These are phyloP conservation scores for Suillus alpinus DNA, from an alignment of 768 basidiomycete species.

Conservation along the genomic window DNA sequence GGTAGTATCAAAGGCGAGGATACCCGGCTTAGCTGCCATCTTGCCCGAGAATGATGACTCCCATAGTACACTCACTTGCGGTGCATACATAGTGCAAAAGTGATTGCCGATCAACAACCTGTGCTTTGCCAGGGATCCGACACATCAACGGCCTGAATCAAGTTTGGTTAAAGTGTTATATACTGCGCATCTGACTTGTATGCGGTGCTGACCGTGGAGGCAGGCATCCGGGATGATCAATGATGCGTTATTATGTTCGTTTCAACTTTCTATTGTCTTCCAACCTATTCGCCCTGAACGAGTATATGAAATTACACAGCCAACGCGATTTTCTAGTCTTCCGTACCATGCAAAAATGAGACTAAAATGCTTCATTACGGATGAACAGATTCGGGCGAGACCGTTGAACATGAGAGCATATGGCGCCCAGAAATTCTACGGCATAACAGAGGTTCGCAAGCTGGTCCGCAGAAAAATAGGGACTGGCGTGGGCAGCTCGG, in stretches of 20 bases:
- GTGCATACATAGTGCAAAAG: neutral
- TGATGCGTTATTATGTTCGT: neutral
- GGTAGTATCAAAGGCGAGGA: neutral
- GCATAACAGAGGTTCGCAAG: neutral
- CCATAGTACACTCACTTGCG: neutral
- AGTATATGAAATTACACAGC: neutral
- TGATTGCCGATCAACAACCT: constrained; percentile 1
- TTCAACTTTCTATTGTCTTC: neutral
- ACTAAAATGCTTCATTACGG: neutral
- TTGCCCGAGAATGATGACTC: neutral
- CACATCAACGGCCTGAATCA: neutral
- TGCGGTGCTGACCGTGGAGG: neutral
- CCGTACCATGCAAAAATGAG: neutral
- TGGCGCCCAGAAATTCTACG: neutral
- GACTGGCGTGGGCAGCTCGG: neutral
- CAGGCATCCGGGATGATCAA: neutral
- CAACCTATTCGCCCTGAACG: neutral
- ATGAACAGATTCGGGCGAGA: neutral
- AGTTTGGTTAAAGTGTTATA: constrained; percentile 2
- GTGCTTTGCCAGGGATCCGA: neutral
- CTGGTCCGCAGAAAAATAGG: neutral
- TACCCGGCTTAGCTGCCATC: neutral
- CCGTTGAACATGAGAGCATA: neutral
- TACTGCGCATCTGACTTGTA: neutral
- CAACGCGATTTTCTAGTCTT: neutral